Evolutionary conservation across 2,329 filamentous ascomycete species (phyloP).

Genomic region (Hypoxylon sp.): DNA sequence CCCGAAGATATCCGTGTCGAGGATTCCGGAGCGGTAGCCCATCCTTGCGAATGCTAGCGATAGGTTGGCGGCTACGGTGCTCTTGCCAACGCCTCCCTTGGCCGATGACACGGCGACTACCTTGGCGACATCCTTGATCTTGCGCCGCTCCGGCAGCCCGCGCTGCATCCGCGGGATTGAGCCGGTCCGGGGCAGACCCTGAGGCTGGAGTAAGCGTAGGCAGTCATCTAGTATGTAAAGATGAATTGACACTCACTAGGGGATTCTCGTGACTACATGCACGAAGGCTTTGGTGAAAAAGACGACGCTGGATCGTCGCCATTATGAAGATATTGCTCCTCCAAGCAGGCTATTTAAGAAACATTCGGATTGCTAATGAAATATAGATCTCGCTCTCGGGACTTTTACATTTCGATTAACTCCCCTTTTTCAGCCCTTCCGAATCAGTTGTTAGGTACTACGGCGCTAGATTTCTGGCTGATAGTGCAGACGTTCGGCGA

Average conservation of each 20-base stretch:
- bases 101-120: constrained; percentile 97
- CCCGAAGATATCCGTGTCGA: constrained; percentile 97
- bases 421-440: too few species aligned
- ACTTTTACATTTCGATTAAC: neutral
- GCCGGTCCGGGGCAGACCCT: constrained; percentile 88
- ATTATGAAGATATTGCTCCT: too few species aligned
- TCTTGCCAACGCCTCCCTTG: constrained; percentile 98
- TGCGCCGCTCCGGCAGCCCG: constrained; percentile 82
- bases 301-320: constrained; percentile 54
- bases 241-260: constrained; percentile 68
- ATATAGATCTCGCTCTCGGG: neutral
- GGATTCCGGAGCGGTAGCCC: constrained; percentile 85
- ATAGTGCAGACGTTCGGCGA: constrained; percentile 2
- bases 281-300: constrained; percentile 65
- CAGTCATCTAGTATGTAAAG: neutral
- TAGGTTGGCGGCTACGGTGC: constrained; percentile 87
- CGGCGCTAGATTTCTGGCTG: neutral
- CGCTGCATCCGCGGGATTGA: constrained; percentile 81
- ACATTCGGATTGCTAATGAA: too few species aligned
- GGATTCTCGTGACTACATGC: constrained; percentile 85
- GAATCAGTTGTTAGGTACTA: too few species aligned
- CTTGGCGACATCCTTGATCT: constrained; percentile 86
- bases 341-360: too few species aligned
- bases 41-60: constrained; percentile 86
- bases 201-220: constrained; percentile 6